phyloP scores from a whole-genome alignment of 1,284 basidiomycete species.

The Taiwanofungus camphoratus region DNA sequence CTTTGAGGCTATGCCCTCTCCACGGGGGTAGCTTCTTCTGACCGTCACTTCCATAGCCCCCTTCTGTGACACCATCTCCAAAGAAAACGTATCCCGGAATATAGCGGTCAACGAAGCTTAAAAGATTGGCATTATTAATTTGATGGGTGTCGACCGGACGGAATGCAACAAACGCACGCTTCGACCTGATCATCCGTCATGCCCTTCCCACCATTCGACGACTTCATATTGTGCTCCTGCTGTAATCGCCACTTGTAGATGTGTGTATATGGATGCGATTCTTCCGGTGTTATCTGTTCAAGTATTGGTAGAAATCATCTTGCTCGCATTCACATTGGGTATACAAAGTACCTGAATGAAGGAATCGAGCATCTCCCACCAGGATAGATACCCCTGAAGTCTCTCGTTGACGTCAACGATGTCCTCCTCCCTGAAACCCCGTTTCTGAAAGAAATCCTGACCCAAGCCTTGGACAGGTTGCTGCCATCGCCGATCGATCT shows the following conservation, averaged over 20 bases:
- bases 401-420: conserved; percentile 58
- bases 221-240: conserved; percentile 87
- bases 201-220: conserved; percentile 72
- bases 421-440: conserved; percentile 36
- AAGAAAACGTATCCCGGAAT: conserved; percentile 86
- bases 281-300: conserved; percentile 47
- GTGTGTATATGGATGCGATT: conserved; percentile 44
- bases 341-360: conserved; percentile 56
- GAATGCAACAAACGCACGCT: conserved; percentile 33
- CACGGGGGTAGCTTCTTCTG: conserved; percentile 20
- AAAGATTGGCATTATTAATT: conserved; percentile 1
- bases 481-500: conserved; percentile 37
- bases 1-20: conserved; percentile 20
- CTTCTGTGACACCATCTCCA: conserved; percentile 38
- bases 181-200: conserved; percentile 82
- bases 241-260: conserved; percentile 79
- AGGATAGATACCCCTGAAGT: conserved; percentile 49
- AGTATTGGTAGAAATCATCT: background rate
- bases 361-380: conserved; percentile 65
- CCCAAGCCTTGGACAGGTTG: conserved; percentile 34
- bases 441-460: conserved; percentile 32
- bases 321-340: background rate
- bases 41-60: conserved; percentile 16
- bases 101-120: conserved; percentile 73
- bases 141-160: too few relatives aligned